Evolutionary conservation across 2,329 filamentous ascomycete species (phyloP), one percentile per base, ranked within the genome.

Genomic region (Diaporthe nobilis): DNA sequence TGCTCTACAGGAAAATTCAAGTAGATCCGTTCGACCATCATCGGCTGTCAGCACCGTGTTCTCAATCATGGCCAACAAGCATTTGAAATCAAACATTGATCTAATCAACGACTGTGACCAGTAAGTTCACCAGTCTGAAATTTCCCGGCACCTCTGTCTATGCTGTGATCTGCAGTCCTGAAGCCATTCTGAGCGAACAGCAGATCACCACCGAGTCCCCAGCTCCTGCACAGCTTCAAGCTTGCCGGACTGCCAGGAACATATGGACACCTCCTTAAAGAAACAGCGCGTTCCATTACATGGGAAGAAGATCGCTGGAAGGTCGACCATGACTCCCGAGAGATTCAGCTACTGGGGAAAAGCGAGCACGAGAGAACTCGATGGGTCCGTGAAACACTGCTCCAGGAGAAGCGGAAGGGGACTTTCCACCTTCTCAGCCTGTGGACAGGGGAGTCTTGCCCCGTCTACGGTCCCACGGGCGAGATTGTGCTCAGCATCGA

Each of bases 91-190:
- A 22, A 34, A 37, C 10, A 34, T 49, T 34, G 42, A 65, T 34
- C 42, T 49, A 4, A 15, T 65, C 28, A 51, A 67, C 37, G 61
- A 47, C 39, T 65, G 58, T 15, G n/a, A 44, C 58, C 37, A 63
- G 37, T 28, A 28, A 44, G 39, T 12, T 4, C n/a, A n/a, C n/a
- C 9, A 25, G 13, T 25, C n/a, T 25, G 9, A 1, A 9, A 13
- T 25, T 22, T 53, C 49, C 20, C 7, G 4, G n/a, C 3, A 25
- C 49, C 37, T 22, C 37, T 1, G 25, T 28, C 15, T 20, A 4
- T 7, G 25, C n/a, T 6, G 5, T 55, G 13, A 10, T n/a, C 20
- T n/a, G 9, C 31, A 17, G 4, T 13, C 5, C 4, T 47, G 39
- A 42, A 7, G 0, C 4, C 3, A 2, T 10, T 22, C 39, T 31